phyloP scores from a whole-genome alignment of 2,329 filamentous ascomycete genomes.

The Hypoxylon sp. region DNA sequence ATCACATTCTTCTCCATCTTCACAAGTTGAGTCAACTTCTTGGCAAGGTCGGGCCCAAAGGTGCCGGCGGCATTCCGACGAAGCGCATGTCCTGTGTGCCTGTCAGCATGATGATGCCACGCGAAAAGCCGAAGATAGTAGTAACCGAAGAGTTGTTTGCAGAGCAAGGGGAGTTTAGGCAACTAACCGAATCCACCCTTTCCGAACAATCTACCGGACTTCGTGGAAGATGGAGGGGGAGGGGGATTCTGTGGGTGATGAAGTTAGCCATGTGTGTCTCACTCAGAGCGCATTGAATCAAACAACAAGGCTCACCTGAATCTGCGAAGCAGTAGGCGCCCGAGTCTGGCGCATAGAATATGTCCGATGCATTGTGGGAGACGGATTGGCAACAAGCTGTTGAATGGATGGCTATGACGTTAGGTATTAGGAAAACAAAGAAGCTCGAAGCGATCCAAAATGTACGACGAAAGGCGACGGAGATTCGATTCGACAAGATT shows the following conservation, averaged over 20 bases:
- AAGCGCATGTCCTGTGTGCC: constrained; percentile 67
- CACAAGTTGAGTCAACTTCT: constrained; percentile 96
- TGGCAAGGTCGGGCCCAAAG: constrained; percentile 86
- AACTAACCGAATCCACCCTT: constrained; percentile 82
- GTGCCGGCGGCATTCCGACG: constrained; percentile 78
- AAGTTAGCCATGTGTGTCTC: constrained; percentile 14
- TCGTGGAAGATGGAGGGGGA: constrained; percentile 89
- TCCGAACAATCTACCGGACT: constrained; percentile 88
- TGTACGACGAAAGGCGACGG: too few species aligned
- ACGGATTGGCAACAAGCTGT: constrained; percentile 4
- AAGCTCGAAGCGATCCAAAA: too few species aligned
- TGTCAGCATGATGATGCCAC: constrained; percentile 37
- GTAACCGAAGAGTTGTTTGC: constrained; percentile 5
- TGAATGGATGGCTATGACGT: constrained; percentile 5
- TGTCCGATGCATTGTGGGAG: constrained; percentile 86
- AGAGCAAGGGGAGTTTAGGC: constrained; percentile 1
- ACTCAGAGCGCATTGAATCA: constrained; percentile 19
- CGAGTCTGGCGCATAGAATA: constrained; percentile 98
- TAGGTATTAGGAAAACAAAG: constrained; percentile 5
- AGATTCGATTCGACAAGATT: too few species aligned
- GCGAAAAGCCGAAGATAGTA: neutral
- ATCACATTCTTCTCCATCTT: constrained; percentile 99
- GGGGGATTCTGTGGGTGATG: constrained; percentile 76
- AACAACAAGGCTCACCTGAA: constrained; percentile 58
- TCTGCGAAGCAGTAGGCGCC: constrained; percentile 88